Evolutionary conservation across 2,329 filamentous ascomycete genomes (phyloP), one percentile per base, ranked within the genome.

Genomic region (Elsinoe batatas): DNA sequence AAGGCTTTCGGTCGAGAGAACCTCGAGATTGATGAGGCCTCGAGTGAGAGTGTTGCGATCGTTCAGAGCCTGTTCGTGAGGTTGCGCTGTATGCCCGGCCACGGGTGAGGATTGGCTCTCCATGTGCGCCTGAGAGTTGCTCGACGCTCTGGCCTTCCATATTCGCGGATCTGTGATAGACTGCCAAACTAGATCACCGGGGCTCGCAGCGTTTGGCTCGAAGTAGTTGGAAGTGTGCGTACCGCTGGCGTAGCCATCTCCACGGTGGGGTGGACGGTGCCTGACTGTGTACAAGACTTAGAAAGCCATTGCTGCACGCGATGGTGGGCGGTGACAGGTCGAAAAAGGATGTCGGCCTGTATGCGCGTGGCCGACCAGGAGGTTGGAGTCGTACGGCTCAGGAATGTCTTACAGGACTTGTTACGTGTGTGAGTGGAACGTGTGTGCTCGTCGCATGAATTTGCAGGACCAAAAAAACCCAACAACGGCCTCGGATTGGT

Each of bases 1-100:
- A 78, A 8, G 75, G 68, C 60, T 76, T 77, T 60, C 77, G 71
- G 60, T 80, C 76, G 57, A 75, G 62, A 59, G 69, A 67, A 20
- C 70, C 68, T 5, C 65, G 35, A 54, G 66, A 68, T 55, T 65
- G 63, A 63, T 70, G 65, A 49, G 67, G 68, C 64, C 60, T 70
- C 62, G 64, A 65, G 67, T 63, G 72, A 72, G 72, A 42, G 69
- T 71, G 58, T 22, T 55, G 53, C 53, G 40, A 46, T 30, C 73
- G 70, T 54, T 73, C 69, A 30, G 74, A 73, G 10, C 68, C 65
- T 64, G 71, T 71, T 58, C 68, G 71, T 32, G 64, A 59, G 40
- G 72, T 69, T 36, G 68, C 64, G 53, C 72, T 76, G 61, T 73
- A 67, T 35, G 74, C 73, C 58, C 74, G 66, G 40, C 74, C 74